A percentile compares a stretch with the other conserved stretches of the same genome.
Evolutionary conservation across 352 stramenopile species (phyloP).

Genomic region (Pythium guiyangense): DNA sequence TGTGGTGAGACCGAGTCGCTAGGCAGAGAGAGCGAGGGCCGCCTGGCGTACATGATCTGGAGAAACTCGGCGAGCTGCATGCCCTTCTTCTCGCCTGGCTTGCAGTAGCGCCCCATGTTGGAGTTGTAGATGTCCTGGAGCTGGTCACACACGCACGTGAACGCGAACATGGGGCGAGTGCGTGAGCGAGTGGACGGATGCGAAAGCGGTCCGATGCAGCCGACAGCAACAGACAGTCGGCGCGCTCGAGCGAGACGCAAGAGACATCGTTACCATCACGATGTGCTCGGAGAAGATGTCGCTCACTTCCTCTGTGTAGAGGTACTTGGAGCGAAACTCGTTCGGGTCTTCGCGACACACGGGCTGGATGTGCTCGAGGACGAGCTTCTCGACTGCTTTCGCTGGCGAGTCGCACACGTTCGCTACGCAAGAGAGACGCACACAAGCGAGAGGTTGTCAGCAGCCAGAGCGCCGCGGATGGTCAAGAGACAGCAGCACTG

Average conservation of each 20-base stretch:
- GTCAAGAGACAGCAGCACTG: too few species aligned
- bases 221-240: too few species aligned
- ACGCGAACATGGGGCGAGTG: too few species aligned
- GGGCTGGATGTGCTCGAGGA: constrained; percentile 49
- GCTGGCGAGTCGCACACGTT: constrained; percentile 60
- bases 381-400: constrained; percentile 66
- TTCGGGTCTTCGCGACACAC: constrained; percentile 55
- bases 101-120: constrained; percentile 73
- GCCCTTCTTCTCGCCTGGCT: constrained; percentile 67
- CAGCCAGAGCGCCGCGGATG: too few species aligned
- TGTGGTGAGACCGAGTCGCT: not conserved
- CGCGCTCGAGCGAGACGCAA: not conserved
- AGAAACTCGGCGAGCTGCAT: constrained; percentile 76
- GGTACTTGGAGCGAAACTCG: constrained; percentile 60
- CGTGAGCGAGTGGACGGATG: too few species aligned
- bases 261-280: constrained; percentile 36
- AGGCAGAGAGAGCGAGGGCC: not conserved
- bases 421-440: constrained; percentile 19
- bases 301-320: constrained; percentile 77
- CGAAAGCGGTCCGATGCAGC: too few species aligned
- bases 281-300: constrained; percentile 71
- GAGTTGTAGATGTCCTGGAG: constrained; percentile 70
- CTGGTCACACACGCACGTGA: constrained; percentile 15
- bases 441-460: not conserved
- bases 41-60: constrained; percentile 29